These are phyloP conservation scores for Hyphopichia burtonii DNA, from an alignment of 1,139 yeast genomes.

Conservation along the genomic window DNA sequence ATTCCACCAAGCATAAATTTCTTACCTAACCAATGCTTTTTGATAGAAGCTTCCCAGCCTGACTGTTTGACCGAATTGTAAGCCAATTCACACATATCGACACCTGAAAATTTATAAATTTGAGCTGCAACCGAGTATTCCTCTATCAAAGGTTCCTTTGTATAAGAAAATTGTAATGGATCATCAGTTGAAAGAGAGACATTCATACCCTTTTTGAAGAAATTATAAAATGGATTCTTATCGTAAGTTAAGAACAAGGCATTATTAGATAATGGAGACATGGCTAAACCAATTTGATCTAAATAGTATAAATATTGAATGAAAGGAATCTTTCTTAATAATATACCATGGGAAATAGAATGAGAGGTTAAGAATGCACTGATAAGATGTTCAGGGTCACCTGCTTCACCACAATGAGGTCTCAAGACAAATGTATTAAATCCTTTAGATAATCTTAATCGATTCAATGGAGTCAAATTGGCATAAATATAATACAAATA, in stretches of 20 bases:
- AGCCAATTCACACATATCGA: constrained; percentile 97
- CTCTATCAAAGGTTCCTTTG: constrained; percentile 96
- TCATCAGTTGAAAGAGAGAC: constrained; percentile 82
- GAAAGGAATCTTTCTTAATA: constrained; percentile 88
- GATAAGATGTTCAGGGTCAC: constrained; percentile 95
- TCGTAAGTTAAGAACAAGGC: constrained; percentile 94
- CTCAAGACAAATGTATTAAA: constrained; percentile 88
- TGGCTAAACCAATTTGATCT: constrained; percentile 97
- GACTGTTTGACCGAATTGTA: constrained; percentile 80
- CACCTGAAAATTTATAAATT: constrained; percentile 87
- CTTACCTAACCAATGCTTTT: constrained; percentile 90
- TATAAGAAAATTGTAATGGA: constrained; percentile 85
- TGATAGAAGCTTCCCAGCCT: constrained; percentile 85
- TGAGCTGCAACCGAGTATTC: constrained; percentile 98
- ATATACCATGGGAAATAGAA: constrained; percentile 92
- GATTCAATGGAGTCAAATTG: constrained; percentile 80
- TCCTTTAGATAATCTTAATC: constrained; percentile 70
- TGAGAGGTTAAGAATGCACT: constrained; percentile 88
- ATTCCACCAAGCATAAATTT: constrained; percentile 61
- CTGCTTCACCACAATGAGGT: constrained; percentile 99
- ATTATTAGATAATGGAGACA: constrained; percentile 97
- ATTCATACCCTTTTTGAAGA: constrained; percentile 89
- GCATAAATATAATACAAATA: constrained; percentile 87
- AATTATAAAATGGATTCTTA: constrained; percentile 86
- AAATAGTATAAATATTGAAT: constrained; percentile 89